These are phyloP conservation scores for Tuber brumale DNA, from an alignment of 495 filamentous ascomycete species.

Conservation along the genomic window DNA sequence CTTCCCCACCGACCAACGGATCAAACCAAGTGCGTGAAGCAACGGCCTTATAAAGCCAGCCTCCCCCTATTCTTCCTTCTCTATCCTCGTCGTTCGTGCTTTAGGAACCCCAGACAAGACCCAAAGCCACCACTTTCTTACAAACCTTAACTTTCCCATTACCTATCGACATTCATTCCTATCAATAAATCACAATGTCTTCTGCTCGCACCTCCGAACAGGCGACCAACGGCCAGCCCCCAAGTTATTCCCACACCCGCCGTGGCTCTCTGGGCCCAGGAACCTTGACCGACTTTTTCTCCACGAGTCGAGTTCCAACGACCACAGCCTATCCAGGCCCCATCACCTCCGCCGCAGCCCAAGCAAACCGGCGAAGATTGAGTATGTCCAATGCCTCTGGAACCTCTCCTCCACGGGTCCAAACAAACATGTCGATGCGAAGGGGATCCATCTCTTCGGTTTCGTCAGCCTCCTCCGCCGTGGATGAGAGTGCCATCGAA, in stretches of 20 bases:
- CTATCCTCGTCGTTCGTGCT: conserved; percentile 16
- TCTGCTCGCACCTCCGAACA: conserved; percentile 27
- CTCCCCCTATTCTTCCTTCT: conserved; percentile 28
- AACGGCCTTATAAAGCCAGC: conserved; percentile 7
- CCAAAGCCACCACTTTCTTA: conserved; percentile 18
- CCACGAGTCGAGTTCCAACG: conserved; percentile 42
- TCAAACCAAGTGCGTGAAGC: conserved; percentile 11
- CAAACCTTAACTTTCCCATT: conserved; percentile 8
- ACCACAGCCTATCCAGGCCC: conserved; percentile 53
- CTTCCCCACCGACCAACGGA: conserved; percentile 15
- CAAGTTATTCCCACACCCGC: conserved; percentile 40
- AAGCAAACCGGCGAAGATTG: conserved; percentile 67
- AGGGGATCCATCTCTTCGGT: conserved; percentile 67
- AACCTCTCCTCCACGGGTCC: conserved; percentile 53
- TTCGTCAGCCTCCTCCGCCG: conserved; percentile 64
- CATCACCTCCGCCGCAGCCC: conserved; percentile 59
- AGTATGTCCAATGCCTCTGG: conserved; percentile 81
- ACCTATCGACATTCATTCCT: conserved; percentile 6
- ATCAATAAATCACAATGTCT: conserved; percentile 28
- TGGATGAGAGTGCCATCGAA: conserved; percentile 81
- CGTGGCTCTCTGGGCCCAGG: conserved; percentile 53
- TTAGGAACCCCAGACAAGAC: conserved; percentile 16
- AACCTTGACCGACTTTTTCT: conserved; percentile 53
- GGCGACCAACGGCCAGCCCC: conserved; percentile 19
- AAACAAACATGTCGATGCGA: conserved; percentile 52